Conservation (phyloP, 1,284 basidiomycete genomes). For the Trametes versicolor region DNA sequence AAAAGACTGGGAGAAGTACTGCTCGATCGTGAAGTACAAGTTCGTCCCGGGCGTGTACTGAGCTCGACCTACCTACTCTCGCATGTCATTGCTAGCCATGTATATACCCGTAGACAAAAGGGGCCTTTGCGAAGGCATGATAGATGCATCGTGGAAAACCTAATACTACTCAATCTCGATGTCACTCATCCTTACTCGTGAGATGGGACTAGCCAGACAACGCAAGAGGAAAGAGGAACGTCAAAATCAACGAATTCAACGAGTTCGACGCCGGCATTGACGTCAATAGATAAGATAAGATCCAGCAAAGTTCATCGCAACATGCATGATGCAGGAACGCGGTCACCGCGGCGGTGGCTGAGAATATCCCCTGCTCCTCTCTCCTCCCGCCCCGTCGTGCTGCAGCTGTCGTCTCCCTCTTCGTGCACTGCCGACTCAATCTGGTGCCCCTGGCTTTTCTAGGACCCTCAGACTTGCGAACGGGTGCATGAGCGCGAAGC, state of each 20-base stretch:
- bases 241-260: too few species aligned
- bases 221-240: too few species aligned
- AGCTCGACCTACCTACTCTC: neutral
- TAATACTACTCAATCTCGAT: too few species aligned
- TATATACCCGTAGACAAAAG: neutral
- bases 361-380: neutral
- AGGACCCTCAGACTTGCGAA: neutral
- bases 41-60: constrained; percentile 85
- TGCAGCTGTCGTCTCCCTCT: neutral
- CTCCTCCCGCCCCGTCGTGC: neutral
- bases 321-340: constrained; percentile 5
- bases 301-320: neutral
- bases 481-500: constrained; percentile 23
- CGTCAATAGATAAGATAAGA: constrained; percentile 9
- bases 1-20: constrained; percentile 94
- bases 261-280: too few species aligned
- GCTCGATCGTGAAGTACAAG: constrained; percentile 86
- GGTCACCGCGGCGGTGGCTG: constrained; percentile 2
- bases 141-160: neutral
- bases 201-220: too few species aligned
- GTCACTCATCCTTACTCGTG: too few species aligned
- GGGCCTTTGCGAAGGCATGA: constrained; percentile 3
- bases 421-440: neutral
- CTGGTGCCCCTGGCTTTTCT: too few species aligned
- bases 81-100: neutral